A percentile compares a stretch with the other conserved stretches of the same genome.
These are phyloP conservation scores for Macroventuria anomochaeta DNA, from an alignment of 2,329 filamentous ascomycete species.

Conservation along the genomic window DNA sequence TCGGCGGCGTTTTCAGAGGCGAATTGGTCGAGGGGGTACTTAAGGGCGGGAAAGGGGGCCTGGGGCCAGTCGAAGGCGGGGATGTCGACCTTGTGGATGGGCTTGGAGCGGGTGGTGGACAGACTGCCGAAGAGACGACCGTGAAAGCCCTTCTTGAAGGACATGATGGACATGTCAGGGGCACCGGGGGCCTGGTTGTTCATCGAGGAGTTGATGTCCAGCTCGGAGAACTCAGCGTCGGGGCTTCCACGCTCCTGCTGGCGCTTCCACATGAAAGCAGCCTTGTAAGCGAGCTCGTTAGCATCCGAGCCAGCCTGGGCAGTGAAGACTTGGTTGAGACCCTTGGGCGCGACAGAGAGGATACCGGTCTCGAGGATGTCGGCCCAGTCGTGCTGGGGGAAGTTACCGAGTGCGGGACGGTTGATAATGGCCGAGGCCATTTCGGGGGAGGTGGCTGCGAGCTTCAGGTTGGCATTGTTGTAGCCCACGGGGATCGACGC, in stretches of 20 bases:
- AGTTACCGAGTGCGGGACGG: slow-evolving; percentile 88
- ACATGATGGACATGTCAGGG: slow-evolving; percentile 82
- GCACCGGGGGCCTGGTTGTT: slow-evolving; percentile 80
- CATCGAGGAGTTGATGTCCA: slow-evolving; percentile 79
- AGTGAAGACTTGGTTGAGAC: slow-evolving; percentile 88
- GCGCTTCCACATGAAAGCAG: slow-evolving; percentile 90
- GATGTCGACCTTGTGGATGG: slow-evolving; percentile 94
- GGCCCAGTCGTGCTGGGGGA: slow-evolving; percentile 85
- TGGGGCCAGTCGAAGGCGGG: slow-evolving; percentile 95
- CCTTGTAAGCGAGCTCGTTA: slow-evolving; percentile 95
- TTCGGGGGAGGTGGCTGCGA: slow-evolving; percentile 74
- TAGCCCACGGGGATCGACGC: slow-evolving; percentile 92
- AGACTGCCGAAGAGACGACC: slow-evolving; percentile 87
- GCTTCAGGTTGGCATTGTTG: slow-evolving; percentile 80
- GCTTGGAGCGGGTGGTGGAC: slow-evolving; percentile 88
- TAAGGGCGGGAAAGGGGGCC: slow-evolving; percentile 82
- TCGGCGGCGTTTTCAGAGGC: slow-evolving; percentile 80
- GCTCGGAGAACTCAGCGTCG: slow-evolving; percentile 76
- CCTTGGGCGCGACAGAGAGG: slow-evolving; percentile 81
- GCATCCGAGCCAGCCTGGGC: slow-evolving; percentile 88
- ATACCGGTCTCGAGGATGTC: slow-evolving; percentile 79
- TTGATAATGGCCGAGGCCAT: slow-evolving; percentile 86
- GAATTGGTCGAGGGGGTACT: slow-evolving; percentile 85
- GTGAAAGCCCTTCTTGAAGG: slow-evolving; percentile 88
- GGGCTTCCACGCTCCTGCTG: slow-evolving; percentile 80